phyloP scores from a whole-genome alignment of 306 rosid species.

The Rosa lucieae region DNA sequence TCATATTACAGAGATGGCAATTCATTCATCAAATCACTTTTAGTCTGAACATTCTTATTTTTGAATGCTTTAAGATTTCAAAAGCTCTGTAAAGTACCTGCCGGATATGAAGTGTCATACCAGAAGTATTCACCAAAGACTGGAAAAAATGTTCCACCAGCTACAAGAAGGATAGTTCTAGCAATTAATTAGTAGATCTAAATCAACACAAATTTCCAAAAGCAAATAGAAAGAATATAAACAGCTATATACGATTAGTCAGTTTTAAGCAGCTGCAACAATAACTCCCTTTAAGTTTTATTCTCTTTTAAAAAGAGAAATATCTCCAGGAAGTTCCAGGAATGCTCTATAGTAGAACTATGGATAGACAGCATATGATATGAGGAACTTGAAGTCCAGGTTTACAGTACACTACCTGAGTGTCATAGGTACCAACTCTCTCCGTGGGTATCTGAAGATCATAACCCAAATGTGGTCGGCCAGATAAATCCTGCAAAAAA shows the following conservation, averaged over 20 bases:
- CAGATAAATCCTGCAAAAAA: slow-evolving; percentile 82
- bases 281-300: not conserved
- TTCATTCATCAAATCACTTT: not conserved
- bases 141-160: slow-evolving; percentile 98
- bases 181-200: not conserved
- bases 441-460: slow-evolving; percentile 78
- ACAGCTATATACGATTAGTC: not conserved
- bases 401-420: slow-evolving; percentile 62
- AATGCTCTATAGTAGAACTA: slow-evolving; percentile 3
- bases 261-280: not conserved
- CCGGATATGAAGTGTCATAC: slow-evolving; percentile 92
- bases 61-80: not conserved
- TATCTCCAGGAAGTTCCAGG: not conserved
- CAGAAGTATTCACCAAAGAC: slow-evolving; percentile 93
- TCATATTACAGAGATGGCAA: not conserved
- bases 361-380: not conserved
- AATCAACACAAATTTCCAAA: not conserved
- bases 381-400: slow-evolving; percentile 4
- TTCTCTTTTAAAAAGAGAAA: not conserved
- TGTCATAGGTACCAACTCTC: slow-evolving; percentile 89
- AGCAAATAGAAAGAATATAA: not conserved
- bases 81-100: slow-evolving; percentile 59
- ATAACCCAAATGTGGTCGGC: slow-evolving; percentile 81
- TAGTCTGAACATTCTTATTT: not conserved
- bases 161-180: slow-evolving; percentile 38